Evolutionary conservation across 352 stramenopile species (phyloP).

Genomic region (Pythium coloratum): DNA sequence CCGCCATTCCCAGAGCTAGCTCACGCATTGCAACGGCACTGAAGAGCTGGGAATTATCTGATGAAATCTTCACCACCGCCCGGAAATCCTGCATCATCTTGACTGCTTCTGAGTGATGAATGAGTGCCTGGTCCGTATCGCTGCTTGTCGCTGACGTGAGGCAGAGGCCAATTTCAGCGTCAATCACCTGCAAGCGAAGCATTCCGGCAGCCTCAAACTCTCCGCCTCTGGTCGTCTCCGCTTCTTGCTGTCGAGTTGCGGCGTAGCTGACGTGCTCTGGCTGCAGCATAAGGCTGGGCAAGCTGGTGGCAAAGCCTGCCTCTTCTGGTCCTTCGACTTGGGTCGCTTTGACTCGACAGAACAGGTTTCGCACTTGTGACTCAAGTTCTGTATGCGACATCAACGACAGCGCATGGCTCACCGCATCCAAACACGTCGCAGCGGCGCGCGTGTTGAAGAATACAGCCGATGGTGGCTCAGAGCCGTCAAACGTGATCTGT

Average conservation of each 20-base stretch:
- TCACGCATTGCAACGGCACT: constrained; percentile 44
- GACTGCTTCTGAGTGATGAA: constrained; percentile 11
- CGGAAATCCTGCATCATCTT: constrained; percentile 14
- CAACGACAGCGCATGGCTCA: constrained; percentile 55
- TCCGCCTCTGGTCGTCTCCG: not conserved
- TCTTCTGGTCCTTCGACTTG: not conserved
- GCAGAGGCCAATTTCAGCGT: constrained; percentile 27
- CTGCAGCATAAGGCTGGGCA: constrained; percentile 36
- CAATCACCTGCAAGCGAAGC: constrained; percentile 11
- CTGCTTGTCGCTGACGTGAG: not conserved
- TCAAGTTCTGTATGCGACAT: constrained; percentile 52
- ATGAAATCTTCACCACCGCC: constrained; percentile 9
- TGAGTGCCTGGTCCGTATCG: constrained; percentile 8
- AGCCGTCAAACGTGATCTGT: not conserved
- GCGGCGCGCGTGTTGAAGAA: constrained; percentile 38
- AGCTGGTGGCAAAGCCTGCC: constrained; percentile 4
- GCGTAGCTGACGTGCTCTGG: not conserved
- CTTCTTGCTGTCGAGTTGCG: not conserved
- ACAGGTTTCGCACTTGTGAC: constrained; percentile 18
- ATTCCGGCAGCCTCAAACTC: not conserved
- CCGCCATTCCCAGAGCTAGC: constrained; percentile 42
- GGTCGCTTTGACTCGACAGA: not conserved
- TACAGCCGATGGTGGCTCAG: constrained; percentile 6
- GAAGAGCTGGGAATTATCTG: constrained; percentile 14
- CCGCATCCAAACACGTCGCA: constrained; percentile 43